Evolutionary conservation across 2,329 filamentous ascomycete genomes (phyloP).

Genomic region (Thelonectria discophora): DNA sequence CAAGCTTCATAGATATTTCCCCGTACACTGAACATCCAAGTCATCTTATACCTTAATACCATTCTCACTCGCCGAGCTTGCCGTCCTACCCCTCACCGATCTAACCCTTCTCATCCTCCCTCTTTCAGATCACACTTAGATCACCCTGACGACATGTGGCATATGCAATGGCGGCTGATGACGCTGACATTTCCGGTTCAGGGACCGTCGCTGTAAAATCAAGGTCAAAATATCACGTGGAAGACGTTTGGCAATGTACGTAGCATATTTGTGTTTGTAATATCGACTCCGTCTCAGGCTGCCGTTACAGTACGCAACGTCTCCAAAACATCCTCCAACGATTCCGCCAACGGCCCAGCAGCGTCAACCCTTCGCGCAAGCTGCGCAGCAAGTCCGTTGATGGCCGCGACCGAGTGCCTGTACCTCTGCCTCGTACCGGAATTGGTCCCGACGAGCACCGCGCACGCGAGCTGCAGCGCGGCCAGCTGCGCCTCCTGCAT

Average conservation of each 20-base stretch:
- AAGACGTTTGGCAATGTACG: too few species aligned
- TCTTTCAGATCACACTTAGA: slow-evolving; percentile 12
- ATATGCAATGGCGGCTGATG: slow-evolving; percentile 26
- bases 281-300: slow-evolving; percentile 7
- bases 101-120: slow-evolving; percentile 15
- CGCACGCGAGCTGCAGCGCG: slow-evolving; percentile 63
- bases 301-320: slow-evolving; percentile 42
- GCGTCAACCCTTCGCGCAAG: slow-evolving; percentile 47
- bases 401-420: slow-evolving; percentile 58
- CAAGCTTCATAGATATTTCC: background rate
- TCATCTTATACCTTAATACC: background rate
- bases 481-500: slow-evolving; percentile 63
- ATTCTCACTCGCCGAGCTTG: slow-evolving; percentile 4
- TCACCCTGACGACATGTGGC: slow-evolving; percentile 35
- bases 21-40: background rate
- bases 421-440: slow-evolving; percentile 60
- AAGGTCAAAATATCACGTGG: too few species aligned
- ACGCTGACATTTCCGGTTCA: slow-evolving; percentile 8
- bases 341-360: slow-evolving; percentile 49
- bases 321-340: slow-evolving; percentile 56
- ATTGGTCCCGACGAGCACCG: slow-evolving; percentile 58
- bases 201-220: background rate
- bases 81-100: slow-evolving; percentile 37
- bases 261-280: too few species aligned
- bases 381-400: slow-evolving; percentile 58